A percentile compares a stretch with the other conserved stretches of the same genome.
Evolutionary conservation across 169 alveolate species (phyloP).

Genomic region (Plasmodium inui): DNA sequence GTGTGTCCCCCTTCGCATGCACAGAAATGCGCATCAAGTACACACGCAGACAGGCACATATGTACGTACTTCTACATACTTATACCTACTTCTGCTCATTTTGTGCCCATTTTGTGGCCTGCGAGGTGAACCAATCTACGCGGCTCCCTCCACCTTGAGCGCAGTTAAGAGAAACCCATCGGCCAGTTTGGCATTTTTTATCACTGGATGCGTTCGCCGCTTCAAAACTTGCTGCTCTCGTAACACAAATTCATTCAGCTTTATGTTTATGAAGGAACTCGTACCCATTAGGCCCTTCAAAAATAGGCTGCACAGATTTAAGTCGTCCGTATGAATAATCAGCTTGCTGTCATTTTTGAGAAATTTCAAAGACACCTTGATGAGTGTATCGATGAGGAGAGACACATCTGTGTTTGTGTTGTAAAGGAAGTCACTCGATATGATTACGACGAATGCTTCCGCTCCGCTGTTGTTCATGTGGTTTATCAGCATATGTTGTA

Average conservation of each 20-base stretch:
- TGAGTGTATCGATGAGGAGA: constrained; percentile 21
- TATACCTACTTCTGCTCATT: background rate
- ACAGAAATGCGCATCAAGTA: too few relatives aligned
- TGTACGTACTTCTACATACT: too few relatives aligned
- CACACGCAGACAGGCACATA: too few relatives aligned
- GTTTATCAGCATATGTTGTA: constrained; percentile 14
- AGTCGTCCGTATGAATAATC: constrained; percentile 57
- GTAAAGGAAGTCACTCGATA: constrained; percentile 52
- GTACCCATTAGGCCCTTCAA: constrained; percentile 34
- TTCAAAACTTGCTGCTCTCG: constrained; percentile 65
- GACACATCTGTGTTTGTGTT: constrained; percentile 37
- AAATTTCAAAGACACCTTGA: constrained; percentile 29
- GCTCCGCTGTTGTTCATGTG: constrained; percentile 30
- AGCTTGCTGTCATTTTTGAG: constrained; percentile 62
- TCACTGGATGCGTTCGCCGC: constrained; percentile 61
- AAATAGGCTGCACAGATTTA: constrained; percentile 19
- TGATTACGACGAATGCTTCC: constrained; percentile 52
- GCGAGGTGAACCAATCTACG: background rate
- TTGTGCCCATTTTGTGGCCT: background rate
- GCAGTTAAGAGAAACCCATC: constrained; percentile 68
- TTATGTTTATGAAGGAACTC: constrained; percentile 24
- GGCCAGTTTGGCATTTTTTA: constrained; percentile 45
- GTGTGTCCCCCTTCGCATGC: too few relatives aligned
- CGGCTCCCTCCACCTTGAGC: constrained; percentile 19
- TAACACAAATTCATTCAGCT: constrained; percentile 40